Percentiles rank a stretch among this genome's conserved stretches.
These are phyloP conservation scores for Penicillium sp. DNA, from an alignment of 2,329 filamentous ascomycete species.

Conservation along the genomic window DNA sequence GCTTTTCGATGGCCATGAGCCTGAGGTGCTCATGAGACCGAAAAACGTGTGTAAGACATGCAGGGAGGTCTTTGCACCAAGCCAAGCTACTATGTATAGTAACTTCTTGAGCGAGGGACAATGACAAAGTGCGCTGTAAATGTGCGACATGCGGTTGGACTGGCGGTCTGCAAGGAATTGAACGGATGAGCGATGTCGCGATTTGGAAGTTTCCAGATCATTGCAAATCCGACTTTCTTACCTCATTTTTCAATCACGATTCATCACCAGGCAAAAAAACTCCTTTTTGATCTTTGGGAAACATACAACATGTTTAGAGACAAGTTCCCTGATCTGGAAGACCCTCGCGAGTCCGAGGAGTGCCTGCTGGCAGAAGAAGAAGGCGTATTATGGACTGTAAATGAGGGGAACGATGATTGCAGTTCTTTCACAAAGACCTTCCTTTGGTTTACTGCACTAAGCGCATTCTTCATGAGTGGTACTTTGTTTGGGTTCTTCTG, in stretches of 20 bases:
- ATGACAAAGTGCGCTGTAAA: background rate
- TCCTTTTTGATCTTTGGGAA: background rate
- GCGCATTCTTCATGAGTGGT: conserved; percentile 13
- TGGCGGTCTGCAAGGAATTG: conserved; percentile 16
- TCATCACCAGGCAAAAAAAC: background rate
- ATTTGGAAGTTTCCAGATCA: background rate
- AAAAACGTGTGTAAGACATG: conserved; percentile 21
- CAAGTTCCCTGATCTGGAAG: background rate
- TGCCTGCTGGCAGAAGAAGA: conserved; percentile 18
- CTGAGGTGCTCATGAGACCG: conserved; percentile 10
- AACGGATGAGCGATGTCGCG: background rate
- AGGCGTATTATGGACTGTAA: background rate
- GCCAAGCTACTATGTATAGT: background rate
- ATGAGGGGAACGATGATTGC: background rate
- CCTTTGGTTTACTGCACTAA: conserved; percentile 5
- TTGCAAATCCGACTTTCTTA: background rate
- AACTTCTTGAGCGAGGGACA: background rate
- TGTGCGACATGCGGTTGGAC: conserved; percentile 2
- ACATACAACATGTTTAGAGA: conserved; percentile 3
- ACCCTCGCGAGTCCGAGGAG: conserved; percentile 5
- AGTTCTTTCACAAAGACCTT: background rate
- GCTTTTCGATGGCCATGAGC: background rate
- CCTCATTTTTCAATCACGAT: background rate
- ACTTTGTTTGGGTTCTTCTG: conserved; percentile 19
- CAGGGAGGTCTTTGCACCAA: conserved; percentile 7